Conservation (phyloP, 768 basidiomycete genomes). For the Suillus alpinus region DNA sequence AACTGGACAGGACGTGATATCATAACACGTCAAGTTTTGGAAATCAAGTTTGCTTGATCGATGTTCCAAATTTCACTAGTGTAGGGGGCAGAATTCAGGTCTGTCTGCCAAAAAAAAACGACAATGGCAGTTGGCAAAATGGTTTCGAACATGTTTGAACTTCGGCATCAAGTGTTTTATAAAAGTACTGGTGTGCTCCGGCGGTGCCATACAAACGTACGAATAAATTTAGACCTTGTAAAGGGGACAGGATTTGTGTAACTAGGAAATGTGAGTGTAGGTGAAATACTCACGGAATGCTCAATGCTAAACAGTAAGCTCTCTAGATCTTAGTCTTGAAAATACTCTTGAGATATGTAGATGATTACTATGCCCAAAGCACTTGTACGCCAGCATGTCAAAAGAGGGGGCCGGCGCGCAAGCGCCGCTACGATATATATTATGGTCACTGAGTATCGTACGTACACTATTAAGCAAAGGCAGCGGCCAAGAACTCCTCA, state of each 20-base stretch:
- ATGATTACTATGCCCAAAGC: not conserved
- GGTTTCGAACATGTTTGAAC: too few relatives aligned
- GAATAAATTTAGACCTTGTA: not conserved
- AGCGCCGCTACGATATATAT: not conserved
- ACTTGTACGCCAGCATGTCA: not conserved
- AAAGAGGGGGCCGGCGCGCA: not conserved
- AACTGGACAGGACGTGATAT: too few relatives aligned
- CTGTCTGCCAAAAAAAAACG: too few relatives aligned
- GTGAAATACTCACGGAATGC: not conserved
- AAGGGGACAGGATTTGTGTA: too few relatives aligned
- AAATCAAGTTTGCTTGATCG: too few relatives aligned
- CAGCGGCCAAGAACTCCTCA: constrained; percentile 63
- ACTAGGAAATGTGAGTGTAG: too few relatives aligned
- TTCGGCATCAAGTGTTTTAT: too few relatives aligned
- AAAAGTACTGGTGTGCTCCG: too few relatives aligned
- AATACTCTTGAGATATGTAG: not conserved
- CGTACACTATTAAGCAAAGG: constrained; percentile 42
- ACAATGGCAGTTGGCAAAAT: too few relatives aligned
- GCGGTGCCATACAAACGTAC: not conserved
- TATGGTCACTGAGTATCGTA: not conserved
- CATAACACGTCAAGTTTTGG: too few relatives aligned
- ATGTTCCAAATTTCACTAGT: too few relatives aligned
- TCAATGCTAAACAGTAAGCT: not conserved
- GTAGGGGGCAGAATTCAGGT: too few relatives aligned
- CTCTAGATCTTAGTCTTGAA: not conserved